Conservation (phyloP, 768 basidiomycete genomes). For the Sarcodon aspratus region DNA sequence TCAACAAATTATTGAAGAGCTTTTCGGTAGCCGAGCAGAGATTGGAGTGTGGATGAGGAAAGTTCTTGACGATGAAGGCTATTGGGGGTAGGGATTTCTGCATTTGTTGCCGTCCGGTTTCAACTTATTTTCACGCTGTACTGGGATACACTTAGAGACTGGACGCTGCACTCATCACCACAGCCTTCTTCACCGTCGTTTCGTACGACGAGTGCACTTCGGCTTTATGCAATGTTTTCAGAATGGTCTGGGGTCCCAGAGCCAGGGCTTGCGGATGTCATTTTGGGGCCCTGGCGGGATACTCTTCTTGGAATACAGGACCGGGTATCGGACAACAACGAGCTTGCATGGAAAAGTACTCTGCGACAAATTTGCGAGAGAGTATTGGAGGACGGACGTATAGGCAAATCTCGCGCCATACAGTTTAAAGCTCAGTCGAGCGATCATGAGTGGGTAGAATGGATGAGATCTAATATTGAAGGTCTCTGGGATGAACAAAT, state of each 20-base stretch:
- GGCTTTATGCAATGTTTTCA: conserved; percentile 49
- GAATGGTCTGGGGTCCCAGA: conserved; percentile 28
- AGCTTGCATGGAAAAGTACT: conserved; percentile 34
- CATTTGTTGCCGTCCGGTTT: conserved; percentile 1
- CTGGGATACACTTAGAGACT: conserved; percentile 40
- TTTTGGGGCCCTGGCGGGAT: conserved; percentile 17
- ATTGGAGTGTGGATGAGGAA: conserved; percentile 37
- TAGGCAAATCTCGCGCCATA: conserved; percentile 14
- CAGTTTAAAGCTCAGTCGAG: conserved; percentile 3
- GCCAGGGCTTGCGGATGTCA: conserved; percentile 14
- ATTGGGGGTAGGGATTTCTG: conserved; percentile 62
- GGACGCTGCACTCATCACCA: conserved; percentile 60
- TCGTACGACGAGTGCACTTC: conserved; percentile 60
- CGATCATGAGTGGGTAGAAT: conserved; percentile 16
- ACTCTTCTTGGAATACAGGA: conserved; percentile 27
- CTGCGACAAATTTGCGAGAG: not conserved
- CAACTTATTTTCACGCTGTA: not conserved
- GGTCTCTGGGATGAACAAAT: conserved; percentile 53
- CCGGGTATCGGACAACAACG: conserved; percentile 32
- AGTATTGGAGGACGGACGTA: conserved; percentile 5
- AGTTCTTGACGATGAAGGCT: conserved; percentile 49
- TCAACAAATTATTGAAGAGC: conserved; percentile 34
- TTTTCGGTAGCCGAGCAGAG: conserved; percentile 33
- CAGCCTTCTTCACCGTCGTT: conserved; percentile 67
- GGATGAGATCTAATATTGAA: conserved; percentile 28